phyloP scores from a whole-genome alignment of 768 basidiomycete genomes.

The Strobilomyces confusus region DNA sequence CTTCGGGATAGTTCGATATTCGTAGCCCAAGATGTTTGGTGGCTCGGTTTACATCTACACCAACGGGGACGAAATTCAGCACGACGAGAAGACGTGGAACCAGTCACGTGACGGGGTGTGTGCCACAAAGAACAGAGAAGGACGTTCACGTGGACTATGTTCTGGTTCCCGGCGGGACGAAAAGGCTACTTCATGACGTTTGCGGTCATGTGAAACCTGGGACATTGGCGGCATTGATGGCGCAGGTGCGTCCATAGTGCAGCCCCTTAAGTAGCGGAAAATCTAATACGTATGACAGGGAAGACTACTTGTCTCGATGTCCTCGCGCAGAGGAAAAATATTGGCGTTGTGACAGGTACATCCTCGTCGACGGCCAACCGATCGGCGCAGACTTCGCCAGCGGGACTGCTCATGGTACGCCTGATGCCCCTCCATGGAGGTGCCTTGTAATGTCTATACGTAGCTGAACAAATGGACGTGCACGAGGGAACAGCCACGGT shows the following conservation, averaged over 20 bases:
- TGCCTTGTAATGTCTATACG: slow-evolving; percentile 22
- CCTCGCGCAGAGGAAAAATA: slow-evolving; percentile 67
- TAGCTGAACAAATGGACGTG: slow-evolving; percentile 81
- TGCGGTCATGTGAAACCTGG: slow-evolving; percentile 82
- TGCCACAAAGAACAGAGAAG: slow-evolving; percentile 4
- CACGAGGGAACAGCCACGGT: slow-evolving; percentile 82
- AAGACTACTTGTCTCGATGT: slow-evolving; percentile 78
- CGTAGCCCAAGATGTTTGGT: slow-evolving; percentile 29
- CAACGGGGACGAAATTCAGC: slow-evolving; percentile 50
- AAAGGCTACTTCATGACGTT: slow-evolving; percentile 67
- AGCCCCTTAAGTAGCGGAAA: slow-evolving; percentile 2
- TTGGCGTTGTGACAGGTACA: slow-evolving; percentile 60
- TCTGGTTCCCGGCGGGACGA: slow-evolving; percentile 57
- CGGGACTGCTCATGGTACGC: slow-evolving; percentile 73
- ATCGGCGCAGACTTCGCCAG: slow-evolving; percentile 54
- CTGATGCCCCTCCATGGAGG: slow-evolving; percentile 17
- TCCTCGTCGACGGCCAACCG: slow-evolving; percentile 63
- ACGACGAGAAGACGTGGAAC: slow-evolving; percentile 26
- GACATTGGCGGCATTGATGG: slow-evolving; percentile 84
- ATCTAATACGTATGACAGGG: slow-evolving; percentile 36
- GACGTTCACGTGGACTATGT: slow-evolving; percentile 82
- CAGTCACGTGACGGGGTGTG: slow-evolving; percentile 14
- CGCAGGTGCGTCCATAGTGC: slow-evolving; percentile 44
- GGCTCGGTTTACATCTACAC: slow-evolving; percentile 55
- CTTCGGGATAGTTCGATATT: not conserved